Base-by-base conservation (phyloP, 2,329 filamentous ascomycete genomes). In the Exophiala viscosa region DNA sequence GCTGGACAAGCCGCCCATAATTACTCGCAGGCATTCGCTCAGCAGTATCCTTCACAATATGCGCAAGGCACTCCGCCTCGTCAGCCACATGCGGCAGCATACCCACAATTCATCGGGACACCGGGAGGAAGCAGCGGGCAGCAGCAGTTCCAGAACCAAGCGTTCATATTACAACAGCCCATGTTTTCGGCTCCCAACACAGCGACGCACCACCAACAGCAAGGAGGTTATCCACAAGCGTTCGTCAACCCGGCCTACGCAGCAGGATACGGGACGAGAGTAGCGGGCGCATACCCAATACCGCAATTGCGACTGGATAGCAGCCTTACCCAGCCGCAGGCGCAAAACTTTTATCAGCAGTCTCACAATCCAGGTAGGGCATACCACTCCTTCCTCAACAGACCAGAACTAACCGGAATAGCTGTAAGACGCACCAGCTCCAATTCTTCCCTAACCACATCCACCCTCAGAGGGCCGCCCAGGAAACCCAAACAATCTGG, bases 401-500 rank as follows among this genome's bases (percentile, higher is more conserved):
- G 42, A 38, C 44, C 28, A 31, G 8, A 8, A 50, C 48, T 50
- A 20, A 58, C 44, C 14, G 39, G 42, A 35, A 4, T 8, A 49
- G 32, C 48, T 33, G 40, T 60, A 10, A 54, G 54, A 23, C 59
- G 55, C 52, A 60, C 61, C 32, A 59, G 57, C 42, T 63, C 64
- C 2, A 64, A 52, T 39, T 62, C 60, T 13, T 63, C 60, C 3
- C 39, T 59, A 23, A 57, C 62, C 33, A 62, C 69, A 8, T 70
- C 63, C 13, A 66, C 73, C 2, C 80, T 80, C 32, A 76, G 82
- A 60, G 83, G 83, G n/a, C 83, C 82, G 3, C 82, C 83, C 33
- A 75, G 83, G 60, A 86, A 86, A 63, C 83, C 83, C 5, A 82
- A 79, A 63, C 80, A 85, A 65, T 84, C 78, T 75, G 92, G 91